Percentiles rank a stretch among this genome's conserved stretches.
phyloP scores from a whole-genome alignment of 106 monocot species.

The Dioscorea zingiberensis region DNA sequence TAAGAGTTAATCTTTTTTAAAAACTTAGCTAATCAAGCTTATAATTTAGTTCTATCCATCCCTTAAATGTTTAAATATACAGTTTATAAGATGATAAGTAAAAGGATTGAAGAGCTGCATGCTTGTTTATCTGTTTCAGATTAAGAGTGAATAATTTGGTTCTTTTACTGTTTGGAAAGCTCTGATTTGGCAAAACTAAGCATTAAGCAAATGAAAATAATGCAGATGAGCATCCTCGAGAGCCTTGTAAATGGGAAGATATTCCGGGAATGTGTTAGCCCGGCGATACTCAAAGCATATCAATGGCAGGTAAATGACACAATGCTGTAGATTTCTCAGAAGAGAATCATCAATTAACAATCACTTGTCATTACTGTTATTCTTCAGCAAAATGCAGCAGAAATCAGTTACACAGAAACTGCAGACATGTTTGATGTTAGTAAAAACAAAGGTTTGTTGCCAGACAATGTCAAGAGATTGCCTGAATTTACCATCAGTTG shows the following conservation, averaged over 20 bases:
- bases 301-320: conserved; percentile 32
- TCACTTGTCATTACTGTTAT: neutral
- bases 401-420: conserved; percentile 2
- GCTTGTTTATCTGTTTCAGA: too few species aligned
- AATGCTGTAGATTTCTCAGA: neutral
- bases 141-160: too few species aligned
- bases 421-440: conserved; percentile 17
- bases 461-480: conserved; percentile 11
- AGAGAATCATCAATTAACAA: neutral
- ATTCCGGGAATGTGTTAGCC: conserved; percentile 38
- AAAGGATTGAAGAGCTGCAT: too few species aligned
- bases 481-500: conserved; percentile 17
- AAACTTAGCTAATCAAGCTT: too few species aligned
- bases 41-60: too few species aligned
- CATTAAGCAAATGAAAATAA: too few species aligned
- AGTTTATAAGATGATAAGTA: too few species aligned
- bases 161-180: too few species aligned
- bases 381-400: conserved; percentile 15
- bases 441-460: conserved; percentile 8
- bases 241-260: conserved; percentile 39
- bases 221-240: conserved; percentile 18
- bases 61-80: too few species aligned
- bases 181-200: too few species aligned
- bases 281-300: conserved; percentile 43
- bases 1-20: too few species aligned